phyloP scores from a whole-genome alignment of 2,329 filamentous ascomycete species.

The Thielaviopsis populi region DNA sequence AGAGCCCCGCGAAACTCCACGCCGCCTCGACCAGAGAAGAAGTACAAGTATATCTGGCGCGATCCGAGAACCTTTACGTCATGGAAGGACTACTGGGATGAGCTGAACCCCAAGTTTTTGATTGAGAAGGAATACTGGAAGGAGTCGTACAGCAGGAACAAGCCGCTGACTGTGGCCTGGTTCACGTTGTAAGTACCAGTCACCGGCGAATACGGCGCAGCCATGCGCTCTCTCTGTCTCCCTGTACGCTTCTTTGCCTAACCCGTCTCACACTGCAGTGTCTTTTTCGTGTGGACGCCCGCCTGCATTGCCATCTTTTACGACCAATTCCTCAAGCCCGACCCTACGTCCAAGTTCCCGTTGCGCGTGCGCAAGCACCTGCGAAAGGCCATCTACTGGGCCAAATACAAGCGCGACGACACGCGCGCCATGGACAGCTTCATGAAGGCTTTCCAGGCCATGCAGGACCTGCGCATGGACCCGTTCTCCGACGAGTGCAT shows the following conservation, averaged over 20 bases:
- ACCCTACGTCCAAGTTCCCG: constrained; percentile 12
- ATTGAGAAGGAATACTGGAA: constrained; percentile 14
- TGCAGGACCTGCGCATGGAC: constrained; percentile 39
- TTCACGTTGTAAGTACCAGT: constrained; percentile 10
- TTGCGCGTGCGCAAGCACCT: constrained; percentile 11
- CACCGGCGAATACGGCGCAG: neutral
- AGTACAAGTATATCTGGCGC: constrained; percentile 12
- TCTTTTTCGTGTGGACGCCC: constrained; percentile 7
- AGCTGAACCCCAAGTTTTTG: constrained; percentile 13
- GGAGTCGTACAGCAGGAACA: constrained; percentile 8
- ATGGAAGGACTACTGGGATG: constrained; percentile 7
- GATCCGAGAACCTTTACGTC: constrained; percentile 5
- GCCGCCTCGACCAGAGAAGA: neutral
- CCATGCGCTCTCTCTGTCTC: neutral
- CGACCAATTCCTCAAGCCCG: constrained; percentile 11
- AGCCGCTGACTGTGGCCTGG: constrained; percentile 9
- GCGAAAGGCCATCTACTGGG: constrained; percentile 17
- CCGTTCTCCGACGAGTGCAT: constrained; percentile 83
- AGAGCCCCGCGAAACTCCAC: neutral
- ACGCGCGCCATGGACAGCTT: constrained; percentile 15
- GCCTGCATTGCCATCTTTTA: constrained; percentile 6
- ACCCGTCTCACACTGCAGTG: neutral
- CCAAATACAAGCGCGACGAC: constrained; percentile 17
- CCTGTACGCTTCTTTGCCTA: neutral
- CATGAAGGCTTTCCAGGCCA: constrained; percentile 12